These are phyloP conservation scores for Lasiodiplodia sp. DNA, from an alignment of 2,329 filamentous ascomycete genomes.

Conservation along the genomic window DNA sequence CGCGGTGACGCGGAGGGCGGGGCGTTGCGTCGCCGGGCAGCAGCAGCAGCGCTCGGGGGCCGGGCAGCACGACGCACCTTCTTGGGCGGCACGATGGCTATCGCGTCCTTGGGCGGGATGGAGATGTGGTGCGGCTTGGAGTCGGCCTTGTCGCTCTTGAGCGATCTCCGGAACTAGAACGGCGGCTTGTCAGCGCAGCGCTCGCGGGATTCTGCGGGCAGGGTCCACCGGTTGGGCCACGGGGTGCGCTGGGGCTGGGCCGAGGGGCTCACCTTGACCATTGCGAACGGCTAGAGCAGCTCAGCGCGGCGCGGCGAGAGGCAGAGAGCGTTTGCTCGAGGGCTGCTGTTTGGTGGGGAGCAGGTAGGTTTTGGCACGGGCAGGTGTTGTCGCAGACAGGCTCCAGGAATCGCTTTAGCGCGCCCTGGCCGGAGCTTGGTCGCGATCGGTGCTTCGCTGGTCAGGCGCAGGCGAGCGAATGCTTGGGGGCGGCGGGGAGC, in stretches of 20 bases:
- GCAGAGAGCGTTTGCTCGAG: constrained; percentile 12
- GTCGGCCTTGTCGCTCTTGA: constrained; percentile 86
- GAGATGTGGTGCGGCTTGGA: constrained; percentile 73
- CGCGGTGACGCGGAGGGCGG: constrained; percentile 15
- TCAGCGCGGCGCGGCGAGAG: constrained; percentile 17
- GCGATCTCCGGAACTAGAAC: constrained; percentile 74
- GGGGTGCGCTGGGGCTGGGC: constrained; percentile 11
- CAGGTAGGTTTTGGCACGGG: constrained; percentile 22
- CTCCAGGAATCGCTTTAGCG: constrained; percentile 26
- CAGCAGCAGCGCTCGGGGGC: not conserved
- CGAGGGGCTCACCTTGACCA: constrained; percentile 39
- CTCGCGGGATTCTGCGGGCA: constrained; percentile 17
- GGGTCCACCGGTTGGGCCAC: constrained; percentile 29
- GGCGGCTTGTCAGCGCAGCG: constrained; percentile 22
- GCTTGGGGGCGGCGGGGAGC: constrained; percentile 16
- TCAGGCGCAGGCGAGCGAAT: constrained; percentile 11
- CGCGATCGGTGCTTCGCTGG: constrained; percentile 10
- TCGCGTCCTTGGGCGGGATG: constrained; percentile 82
- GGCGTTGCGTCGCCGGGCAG: constrained; percentile 22
- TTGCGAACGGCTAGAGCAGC: constrained; percentile 30
- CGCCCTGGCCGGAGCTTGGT: constrained; percentile 20
- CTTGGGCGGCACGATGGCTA: constrained; percentile 90
- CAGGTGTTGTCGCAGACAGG: constrained; percentile 23
- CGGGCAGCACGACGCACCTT: constrained; percentile 68
- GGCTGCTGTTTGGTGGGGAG: constrained; percentile 11